phyloP scores from a whole-genome alignment of 441 rosid genomes.

The Erodium trifolium region DNA sequence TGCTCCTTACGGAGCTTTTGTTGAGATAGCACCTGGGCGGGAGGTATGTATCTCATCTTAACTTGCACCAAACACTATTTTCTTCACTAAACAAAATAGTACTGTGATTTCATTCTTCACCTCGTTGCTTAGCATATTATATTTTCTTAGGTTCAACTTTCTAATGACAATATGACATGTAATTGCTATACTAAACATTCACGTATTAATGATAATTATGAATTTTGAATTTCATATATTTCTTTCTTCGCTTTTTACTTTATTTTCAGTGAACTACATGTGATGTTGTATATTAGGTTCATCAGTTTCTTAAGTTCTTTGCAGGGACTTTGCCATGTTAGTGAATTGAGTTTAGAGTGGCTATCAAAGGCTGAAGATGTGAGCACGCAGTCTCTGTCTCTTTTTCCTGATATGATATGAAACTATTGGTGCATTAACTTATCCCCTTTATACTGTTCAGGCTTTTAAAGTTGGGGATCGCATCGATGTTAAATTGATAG shows the following conservation, averaged over 20 bases:
- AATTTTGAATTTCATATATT: background rate
- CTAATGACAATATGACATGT: background rate
- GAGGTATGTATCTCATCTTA: constrained; percentile 45
- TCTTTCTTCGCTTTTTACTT: background rate
- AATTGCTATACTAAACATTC: background rate
- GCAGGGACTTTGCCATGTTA: constrained; percentile 98
- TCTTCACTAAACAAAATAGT: too few species aligned
- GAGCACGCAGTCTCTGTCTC: constrained; percentile 24
- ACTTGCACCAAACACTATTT: constrained; percentile 4
- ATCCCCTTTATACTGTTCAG: constrained; percentile 31
- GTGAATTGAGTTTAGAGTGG: constrained; percentile 83
- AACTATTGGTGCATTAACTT: constrained; percentile 8
- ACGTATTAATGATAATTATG: constrained; percentile 2
- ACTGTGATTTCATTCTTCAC: background rate
- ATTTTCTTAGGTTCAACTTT: background rate
- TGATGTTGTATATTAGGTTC: background rate
- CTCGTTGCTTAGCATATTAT: background rate
- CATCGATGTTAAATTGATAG: constrained; percentile 89
- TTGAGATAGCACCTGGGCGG: constrained; percentile 93
- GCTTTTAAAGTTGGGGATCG: constrained; percentile 83
- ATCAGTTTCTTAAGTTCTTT: constrained; percentile 16
- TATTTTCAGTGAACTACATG: background rate
- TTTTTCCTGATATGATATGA: constrained; percentile 3
- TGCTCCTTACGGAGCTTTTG: constrained; percentile 86
- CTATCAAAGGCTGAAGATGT: constrained; percentile 97